A percentile compares a stretch with the other conserved stretches of the same genome.
Evolutionary conservation across 139 green algal genomes (phyloP).

Genomic region (Picochlorum sp.): DNA sequence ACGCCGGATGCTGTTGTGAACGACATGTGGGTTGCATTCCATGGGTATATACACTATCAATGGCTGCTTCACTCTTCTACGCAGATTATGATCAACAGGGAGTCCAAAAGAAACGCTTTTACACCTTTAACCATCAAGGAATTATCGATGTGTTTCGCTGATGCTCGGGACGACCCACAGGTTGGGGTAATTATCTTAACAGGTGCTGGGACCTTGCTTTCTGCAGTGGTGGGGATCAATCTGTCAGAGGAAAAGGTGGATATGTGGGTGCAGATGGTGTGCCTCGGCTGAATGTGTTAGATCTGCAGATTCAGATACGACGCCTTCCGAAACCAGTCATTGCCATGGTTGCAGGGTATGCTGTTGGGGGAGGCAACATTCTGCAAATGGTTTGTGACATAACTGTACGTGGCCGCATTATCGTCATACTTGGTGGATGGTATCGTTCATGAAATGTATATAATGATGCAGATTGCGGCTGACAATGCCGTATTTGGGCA

Average conservation of each 20-base stretch:
- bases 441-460: neutral
- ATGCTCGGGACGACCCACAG: constrained; percentile 78
- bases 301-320: constrained; percentile 92
- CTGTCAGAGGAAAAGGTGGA: constrained; percentile 75
- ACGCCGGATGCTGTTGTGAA: neutral
- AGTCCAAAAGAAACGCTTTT: constrained; percentile 92
- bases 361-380: constrained; percentile 94
- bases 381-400: constrained; percentile 98
- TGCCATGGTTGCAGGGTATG: constrained; percentile 93
- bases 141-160: constrained; percentile 77
- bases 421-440: neutral
- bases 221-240: constrained; percentile 94
- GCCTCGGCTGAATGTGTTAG: constrained; percentile 90
- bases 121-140: constrained; percentile 84
- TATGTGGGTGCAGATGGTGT: constrained; percentile 84
- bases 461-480: constrained; percentile 68
- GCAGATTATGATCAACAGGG: constrained; percentile 95
- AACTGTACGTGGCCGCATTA: constrained; percentile 47
- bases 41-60: no score
- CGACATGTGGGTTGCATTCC: neutral
- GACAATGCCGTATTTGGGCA: constrained; percentile 98
- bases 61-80: neutral
- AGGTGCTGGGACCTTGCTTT: constrained; percentile 77
- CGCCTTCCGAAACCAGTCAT: constrained; percentile 89
- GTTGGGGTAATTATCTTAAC: constrained; percentile 93